A percentile compares a stretch with the other conserved stretches of the same genome.
Evolutionary conservation across 2,329 filamentous ascomycete genomes (phyloP).

Genomic region (Cytospora schulzeri): DNA sequence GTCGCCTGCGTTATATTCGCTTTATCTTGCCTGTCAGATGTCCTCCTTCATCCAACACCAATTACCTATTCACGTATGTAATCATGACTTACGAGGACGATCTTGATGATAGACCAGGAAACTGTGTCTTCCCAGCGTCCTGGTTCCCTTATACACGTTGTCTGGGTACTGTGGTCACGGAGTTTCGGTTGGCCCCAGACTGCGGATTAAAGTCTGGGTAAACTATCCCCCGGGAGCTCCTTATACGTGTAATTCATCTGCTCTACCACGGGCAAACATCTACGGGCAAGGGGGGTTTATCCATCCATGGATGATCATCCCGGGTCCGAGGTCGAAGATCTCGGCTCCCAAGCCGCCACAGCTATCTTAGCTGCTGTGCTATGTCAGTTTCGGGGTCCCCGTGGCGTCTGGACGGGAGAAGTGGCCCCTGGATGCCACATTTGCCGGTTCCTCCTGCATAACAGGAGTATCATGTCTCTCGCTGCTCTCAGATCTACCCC

Average conservation of each 20-base stretch:
- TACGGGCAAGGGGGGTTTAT: background rate
- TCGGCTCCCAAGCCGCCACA: background rate
- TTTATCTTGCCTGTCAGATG: too few relatives aligned
- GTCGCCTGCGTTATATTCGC: too few relatives aligned
- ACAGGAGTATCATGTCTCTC: background rate
- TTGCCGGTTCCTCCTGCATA: background rate
- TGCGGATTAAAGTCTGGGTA: background rate
- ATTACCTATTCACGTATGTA: too few relatives aligned
- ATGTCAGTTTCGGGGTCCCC: background rate
- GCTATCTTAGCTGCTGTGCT: too few relatives aligned
- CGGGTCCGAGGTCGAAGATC: background rate
- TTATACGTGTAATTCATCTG: background rate
- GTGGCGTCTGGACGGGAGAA: background rate
- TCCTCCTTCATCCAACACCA: too few relatives aligned
- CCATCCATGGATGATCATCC: background rate
- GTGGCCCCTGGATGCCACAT: background rate
- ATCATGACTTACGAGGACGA: too few relatives aligned
- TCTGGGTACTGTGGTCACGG: too few relatives aligned
- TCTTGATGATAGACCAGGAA: too few relatives aligned
- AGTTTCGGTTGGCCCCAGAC: background rate
- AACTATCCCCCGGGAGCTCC: background rate
- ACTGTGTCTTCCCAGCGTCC: too few relatives aligned
- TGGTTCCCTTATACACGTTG: too few relatives aligned
- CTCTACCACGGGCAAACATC: background rate
- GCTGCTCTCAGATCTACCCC: background rate